A percentile compares a stretch with the other conserved stretches of the same genome.
phyloP scores from a whole-genome alignment of 306 rosid species.

The Cicer yamashitae region DNA sequence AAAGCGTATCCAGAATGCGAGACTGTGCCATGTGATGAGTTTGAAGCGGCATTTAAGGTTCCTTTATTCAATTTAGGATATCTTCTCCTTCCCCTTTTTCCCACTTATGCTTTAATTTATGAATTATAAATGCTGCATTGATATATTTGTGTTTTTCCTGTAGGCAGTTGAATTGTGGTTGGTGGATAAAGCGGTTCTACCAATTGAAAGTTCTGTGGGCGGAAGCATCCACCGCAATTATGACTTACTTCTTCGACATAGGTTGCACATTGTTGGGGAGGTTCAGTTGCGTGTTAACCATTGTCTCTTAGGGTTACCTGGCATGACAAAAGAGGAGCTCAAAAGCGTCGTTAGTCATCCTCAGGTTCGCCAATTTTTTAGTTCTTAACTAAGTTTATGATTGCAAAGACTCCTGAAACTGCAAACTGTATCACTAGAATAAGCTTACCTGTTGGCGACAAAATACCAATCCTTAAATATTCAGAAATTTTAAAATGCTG shows the following conservation, averaged over 20 bases:
- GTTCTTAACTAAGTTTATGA: conserved; percentile 17
- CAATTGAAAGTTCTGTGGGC: conserved; percentile 83
- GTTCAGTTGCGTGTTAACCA: conserved; percentile 76
- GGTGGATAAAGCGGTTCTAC: conserved; percentile 91
- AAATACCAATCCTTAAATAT: conserved; percentile 26
- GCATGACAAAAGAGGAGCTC: conserved; percentile 72
- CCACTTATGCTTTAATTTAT: conserved; percentile 13
- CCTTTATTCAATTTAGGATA: conserved; percentile 19
- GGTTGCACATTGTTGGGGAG: conserved; percentile 89
- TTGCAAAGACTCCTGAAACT: conserved; percentile 13
- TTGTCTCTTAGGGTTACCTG: conserved; percentile 86
- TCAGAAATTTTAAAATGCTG: conserved; percentile 16
- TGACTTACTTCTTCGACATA: conserved; percentile 90
- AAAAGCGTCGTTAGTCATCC: conserved; percentile 81
- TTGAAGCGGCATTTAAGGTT: conserved; percentile 92
- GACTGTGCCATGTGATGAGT: conserved; percentile 86
- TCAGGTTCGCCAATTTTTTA: conserved; percentile 61
- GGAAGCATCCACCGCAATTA: conserved; percentile 96
- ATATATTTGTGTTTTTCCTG: conserved; percentile 33
- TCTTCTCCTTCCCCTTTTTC: not conserved
- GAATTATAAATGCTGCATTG: conserved; percentile 28
- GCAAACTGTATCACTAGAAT: conserved; percentile 19
- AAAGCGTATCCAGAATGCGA: conserved; percentile 86
- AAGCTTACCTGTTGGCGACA: conserved; percentile 27
- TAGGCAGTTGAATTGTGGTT: conserved; percentile 96